Base-by-base conservation (phyloP, 2,329 filamentous ascomycete species). In the Aspergillus pseudoglaucus region DNA sequence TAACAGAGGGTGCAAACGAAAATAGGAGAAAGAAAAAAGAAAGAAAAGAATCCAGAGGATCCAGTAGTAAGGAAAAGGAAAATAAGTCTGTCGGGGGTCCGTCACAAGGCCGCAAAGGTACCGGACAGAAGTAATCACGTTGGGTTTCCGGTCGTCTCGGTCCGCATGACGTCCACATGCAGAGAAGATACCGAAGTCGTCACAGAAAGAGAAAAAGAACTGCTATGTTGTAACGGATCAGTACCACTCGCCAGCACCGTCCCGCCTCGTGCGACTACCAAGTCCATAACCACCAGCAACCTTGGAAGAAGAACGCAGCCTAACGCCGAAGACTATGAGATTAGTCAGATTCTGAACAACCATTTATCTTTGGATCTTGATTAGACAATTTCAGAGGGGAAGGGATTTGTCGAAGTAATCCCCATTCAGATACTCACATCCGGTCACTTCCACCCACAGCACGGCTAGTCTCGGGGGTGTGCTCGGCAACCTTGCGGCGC, bases 351-450 rank as follows among this genome's bases (percentile, higher is more conserved):
- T 80, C 81, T 81, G 82, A 84, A 81, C 25, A 30, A 30, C 25
- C 10, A 30, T 30, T 30, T 10, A 22, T 30, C 25, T 12, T 30
- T 30, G 25, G 25, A 30, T 30, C 10, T 30, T 30, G 25, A 12
- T 30, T 30, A 30, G 25, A 30, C 25, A 5, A 30, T 30, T 30
- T 30, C 25, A 22, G 25, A 10, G 25, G 25, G 10, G 8, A 25
- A 5, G 25, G 10, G 25, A 30, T 20, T 90, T 89, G 86, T 84
- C 87, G 82, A 83, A 39, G 6, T 15, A 18, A 86, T 84, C 81
- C 37, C 76, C 70, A 75, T 77, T 73, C 79, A 81, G 77, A 79
- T 76, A 94, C 90, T 95, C 88, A 95, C 90, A 95, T 95, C 87
- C 89, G 85, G 77, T 89, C 86, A 79, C 84, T 88, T 75, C 84